Evolutionary conservation across 1,139 yeast genomes (phyloP).

Genomic region (Kurtzmaniella quercitrusa): DNA sequence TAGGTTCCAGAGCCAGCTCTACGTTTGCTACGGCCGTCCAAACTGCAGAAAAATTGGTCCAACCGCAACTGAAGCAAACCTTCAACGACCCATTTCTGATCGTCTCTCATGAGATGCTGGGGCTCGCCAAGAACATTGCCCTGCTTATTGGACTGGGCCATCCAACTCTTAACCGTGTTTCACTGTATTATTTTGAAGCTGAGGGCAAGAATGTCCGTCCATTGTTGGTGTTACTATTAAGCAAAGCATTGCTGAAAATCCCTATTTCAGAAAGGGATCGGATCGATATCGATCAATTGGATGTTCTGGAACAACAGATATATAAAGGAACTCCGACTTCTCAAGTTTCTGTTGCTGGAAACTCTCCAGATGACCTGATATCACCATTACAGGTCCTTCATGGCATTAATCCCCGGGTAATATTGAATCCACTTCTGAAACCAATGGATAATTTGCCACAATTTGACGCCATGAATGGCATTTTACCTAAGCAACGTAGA

Average conservation of each 20-base stretch:
- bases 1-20: not conserved
- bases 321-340: conserved; percentile 47
- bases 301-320: conserved; percentile 61
- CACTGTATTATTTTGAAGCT: conserved; percentile 90
- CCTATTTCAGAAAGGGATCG: conserved; percentile 69
- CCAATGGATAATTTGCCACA: conserved; percentile 72
- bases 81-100: conserved; percentile 78
- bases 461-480: conserved; percentile 60
- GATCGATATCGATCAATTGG: conserved; percentile 54
- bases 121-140: conserved; percentile 82
- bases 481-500: conserved; percentile 89
- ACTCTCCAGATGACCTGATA: conserved; percentile 53
- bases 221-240: conserved; percentile 72
- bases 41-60: conserved; percentile 76
- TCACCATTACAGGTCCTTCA: conserved; percentile 81
- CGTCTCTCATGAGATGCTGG: conserved; percentile 94
- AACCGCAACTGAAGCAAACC: conserved; percentile 54
- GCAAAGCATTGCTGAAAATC: conserved; percentile 76
- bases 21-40: conserved; percentile 52
- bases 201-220: conserved; percentile 97
- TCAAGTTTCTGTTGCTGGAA: conserved; percentile 48
- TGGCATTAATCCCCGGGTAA: conserved; percentile 79
- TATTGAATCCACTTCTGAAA: conserved; percentile 76
- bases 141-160: conserved; percentile 86
- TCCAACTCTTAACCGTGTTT: conserved; percentile 84